Evolutionary conservation across 2,329 filamentous ascomycete species (phyloP), one percentile per base, ranked within the genome.

Genomic region (Verticillium dahliae): DNA sequence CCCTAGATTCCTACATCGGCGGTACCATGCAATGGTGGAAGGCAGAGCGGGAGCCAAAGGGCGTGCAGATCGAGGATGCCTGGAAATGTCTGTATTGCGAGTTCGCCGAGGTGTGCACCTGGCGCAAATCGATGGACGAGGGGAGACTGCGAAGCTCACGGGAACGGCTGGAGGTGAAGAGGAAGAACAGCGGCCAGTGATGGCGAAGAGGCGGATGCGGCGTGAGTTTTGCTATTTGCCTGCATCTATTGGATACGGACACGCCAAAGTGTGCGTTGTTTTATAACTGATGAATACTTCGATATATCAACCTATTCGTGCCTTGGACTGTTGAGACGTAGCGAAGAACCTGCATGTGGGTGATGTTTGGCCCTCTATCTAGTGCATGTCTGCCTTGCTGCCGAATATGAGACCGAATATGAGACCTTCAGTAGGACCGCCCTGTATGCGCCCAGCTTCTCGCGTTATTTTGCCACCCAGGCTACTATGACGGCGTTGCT

Each of bases 11-110:
- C 1, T 96, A 96, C 70, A 72, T 97, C 3, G 71, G 76, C 0
- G 81, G 85, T 2, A 88, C 90, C 65, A 86, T 97, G 83, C 73
- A 81, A n/a, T 97, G 92, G 92, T 98, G 94, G 94, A 85, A 84
- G 37, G 94, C 93, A 1, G 80, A 89, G 67, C 79, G 93, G 15
- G 76, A 83, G 58, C 86, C 92, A 0, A 80, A 81, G 7, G 94
- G 94, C 0, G 93, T 97, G 2, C 81, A 85, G 6, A 82, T 96
- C 6, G 88, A 93, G 69, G 93, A 97, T 67, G 90, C 91, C 0
- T 96, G 89, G 75, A 98, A 97, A 73, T 98, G 94, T 72, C 79
- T 86, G 22, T 85, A 82, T 31, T 98, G 94, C 70, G 92, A 96
- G 66, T 97, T 97, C 73, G 85, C 82, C 0, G 87, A 91, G 2